phyloP scores from a whole-genome alignment of 768 basidiomycete genomes.

The Gymnopilus dilepis region DNA sequence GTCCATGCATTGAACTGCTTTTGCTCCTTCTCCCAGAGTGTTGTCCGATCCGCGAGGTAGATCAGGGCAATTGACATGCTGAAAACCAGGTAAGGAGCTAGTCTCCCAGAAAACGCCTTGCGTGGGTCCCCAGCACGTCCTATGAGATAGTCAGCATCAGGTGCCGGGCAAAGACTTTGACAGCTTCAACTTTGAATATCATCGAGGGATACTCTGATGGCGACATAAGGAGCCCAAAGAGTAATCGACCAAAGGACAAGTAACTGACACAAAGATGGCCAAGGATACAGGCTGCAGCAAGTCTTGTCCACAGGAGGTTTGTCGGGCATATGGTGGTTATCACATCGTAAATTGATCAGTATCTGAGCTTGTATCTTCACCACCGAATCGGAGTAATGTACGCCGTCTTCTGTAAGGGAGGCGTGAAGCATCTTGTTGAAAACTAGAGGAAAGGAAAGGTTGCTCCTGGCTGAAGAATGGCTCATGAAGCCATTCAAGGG shows the following conservation, averaged over 20 bases:
- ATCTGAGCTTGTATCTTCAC: slow-evolving; percentile 76
- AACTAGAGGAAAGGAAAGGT: slow-evolving; percentile 67
- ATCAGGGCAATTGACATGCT: slow-evolving; percentile 71
- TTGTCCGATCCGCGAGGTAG: slow-evolving; percentile 84
- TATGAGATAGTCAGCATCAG: too few species aligned
- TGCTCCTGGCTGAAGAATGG: slow-evolving; percentile 25
- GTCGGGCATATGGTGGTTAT: slow-evolving; percentile 67
- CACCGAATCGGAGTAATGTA: slow-evolving; percentile 75
- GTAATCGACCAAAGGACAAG: slow-evolving; percentile 53
- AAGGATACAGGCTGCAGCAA: slow-evolving; percentile 81
- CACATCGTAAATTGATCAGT: slow-evolving; percentile 82
- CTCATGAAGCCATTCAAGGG: slow-evolving; percentile 21
- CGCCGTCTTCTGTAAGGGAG: slow-evolving; percentile 80
- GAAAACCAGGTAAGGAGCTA: slow-evolving; percentile 57
- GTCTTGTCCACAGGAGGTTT: slow-evolving; percentile 73
- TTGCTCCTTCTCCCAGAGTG: slow-evolving; percentile 88
- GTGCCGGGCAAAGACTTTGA: too few species aligned
- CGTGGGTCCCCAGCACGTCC: too few species aligned
- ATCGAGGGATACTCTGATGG: slow-evolving; percentile 38
- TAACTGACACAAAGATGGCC: slow-evolving; percentile 60
- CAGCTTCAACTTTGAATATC: slow-evolving; percentile 14
- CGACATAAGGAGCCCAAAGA: slow-evolving; percentile 56
- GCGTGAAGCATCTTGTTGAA: slow-evolving; percentile 83
- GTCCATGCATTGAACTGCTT: slow-evolving; percentile 78
- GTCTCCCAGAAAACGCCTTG: too few species aligned